Conservation (phyloP, 1,139 yeast species). For the Kluyveromyces sp. region DNA sequence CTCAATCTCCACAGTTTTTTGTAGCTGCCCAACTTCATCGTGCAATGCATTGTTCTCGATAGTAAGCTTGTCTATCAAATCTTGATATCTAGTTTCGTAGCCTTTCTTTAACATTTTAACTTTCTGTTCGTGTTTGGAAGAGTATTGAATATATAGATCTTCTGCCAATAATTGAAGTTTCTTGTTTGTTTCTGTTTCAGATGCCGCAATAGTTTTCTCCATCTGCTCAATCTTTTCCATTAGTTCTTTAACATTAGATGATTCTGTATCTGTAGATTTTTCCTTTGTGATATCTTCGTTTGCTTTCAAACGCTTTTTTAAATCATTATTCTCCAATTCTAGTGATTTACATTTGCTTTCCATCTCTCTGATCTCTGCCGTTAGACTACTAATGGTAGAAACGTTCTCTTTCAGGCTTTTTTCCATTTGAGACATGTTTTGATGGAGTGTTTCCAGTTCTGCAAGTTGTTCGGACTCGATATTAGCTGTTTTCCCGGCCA, state of each 20-base stretch:
- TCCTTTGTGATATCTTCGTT: neutral
- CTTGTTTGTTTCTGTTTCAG: constrained; percentile 41
- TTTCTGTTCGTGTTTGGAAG: constrained; percentile 62
- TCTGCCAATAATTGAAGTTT: constrained; percentile 53
- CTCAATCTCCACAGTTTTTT: constrained; percentile 40
- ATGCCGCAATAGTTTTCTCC: constrained; percentile 22
- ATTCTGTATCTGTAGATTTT: neutral
- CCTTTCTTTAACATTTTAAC: constrained; percentile 47
- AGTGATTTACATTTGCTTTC: constrained; percentile 6
- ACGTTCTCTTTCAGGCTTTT: constrained; percentile 23
- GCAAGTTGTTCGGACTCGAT: constrained; percentile 31
- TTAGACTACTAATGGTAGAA: constrained; percentile 20
- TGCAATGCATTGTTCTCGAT: constrained; percentile 37
- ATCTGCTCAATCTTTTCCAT: constrained; percentile 21
- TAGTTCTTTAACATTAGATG: constrained; percentile 3
- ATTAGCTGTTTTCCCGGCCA: constrained; percentile 16
- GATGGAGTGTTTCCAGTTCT: constrained; percentile 32
- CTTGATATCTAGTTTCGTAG: constrained; percentile 43
- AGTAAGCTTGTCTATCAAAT: constrained; percentile 35
- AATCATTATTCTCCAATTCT: constrained; percentile 3
- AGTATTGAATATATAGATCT: constrained; percentile 58
- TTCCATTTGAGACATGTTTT: constrained; percentile 29
- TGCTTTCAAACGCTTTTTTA: constrained; percentile 15
- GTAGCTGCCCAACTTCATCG: constrained; percentile 41
- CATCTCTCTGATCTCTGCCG: constrained; percentile 18